Evolutionary conservation across 1,284 basidiomycete species (phyloP).

Genomic region (Sanghuangporus sanghuang): DNA sequence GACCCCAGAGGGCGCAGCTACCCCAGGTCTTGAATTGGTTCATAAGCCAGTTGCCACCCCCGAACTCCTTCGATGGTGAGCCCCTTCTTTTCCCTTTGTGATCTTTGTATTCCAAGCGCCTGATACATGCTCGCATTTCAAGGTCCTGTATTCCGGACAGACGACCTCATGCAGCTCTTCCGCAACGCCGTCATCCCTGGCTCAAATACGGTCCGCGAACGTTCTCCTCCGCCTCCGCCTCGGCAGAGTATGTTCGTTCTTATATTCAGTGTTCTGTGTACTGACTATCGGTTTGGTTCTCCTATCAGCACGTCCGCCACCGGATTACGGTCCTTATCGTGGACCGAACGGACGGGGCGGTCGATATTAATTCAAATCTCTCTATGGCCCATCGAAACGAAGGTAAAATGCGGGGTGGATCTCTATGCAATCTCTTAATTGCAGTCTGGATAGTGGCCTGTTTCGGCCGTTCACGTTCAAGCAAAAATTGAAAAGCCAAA

Average conservation of each 20-base stretch:
- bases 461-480: too few relatives aligned
- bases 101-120: background rate
- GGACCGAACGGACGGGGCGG: conserved; percentile 40
- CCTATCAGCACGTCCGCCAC: conserved; percentile 36
- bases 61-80: conserved; percentile 77
- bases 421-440: background rate
- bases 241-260: conserved; percentile 31
- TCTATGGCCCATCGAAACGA: background rate
- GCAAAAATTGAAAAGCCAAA: too few relatives aligned
- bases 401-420: background rate
- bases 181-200: conserved; percentile 73
- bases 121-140: conserved; percentile 16
- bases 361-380: background rate
- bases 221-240: conserved; percentile 46
- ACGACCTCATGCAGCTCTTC: conserved; percentile 80
- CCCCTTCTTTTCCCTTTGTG: conserved; percentile 21
- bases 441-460: background rate
- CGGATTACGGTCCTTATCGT: conserved; percentile 68
- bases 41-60: conserved; percentile 68
- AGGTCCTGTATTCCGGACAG: conserved; percentile 85
- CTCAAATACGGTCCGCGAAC: conserved; percentile 30
- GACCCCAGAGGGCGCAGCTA: conserved; percentile 45
- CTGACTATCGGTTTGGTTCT: conserved; percentile 13
- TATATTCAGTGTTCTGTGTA: background rate
- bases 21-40: conserved; percentile 80